phyloP scores from a whole-genome alignment of 2,329 filamentous ascomycete species.

The Neophaeococcomyces mojaviensis region DNA sequence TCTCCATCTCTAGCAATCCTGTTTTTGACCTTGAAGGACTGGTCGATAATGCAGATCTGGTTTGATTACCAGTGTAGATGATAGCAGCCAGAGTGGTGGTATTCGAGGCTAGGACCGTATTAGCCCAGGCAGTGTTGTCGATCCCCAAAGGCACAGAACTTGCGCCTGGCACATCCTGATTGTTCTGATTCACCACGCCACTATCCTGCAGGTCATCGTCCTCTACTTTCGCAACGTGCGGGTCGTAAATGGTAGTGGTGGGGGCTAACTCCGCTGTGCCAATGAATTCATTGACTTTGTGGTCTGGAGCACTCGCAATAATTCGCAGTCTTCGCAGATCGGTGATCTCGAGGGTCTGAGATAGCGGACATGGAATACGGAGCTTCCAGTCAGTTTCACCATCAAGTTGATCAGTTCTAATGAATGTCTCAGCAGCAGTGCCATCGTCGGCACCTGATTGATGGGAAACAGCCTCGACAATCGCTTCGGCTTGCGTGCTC shows the following conservation, averaged over 20 bases:
- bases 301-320: slow-evolving; percentile 82
- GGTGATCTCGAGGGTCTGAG: slow-evolving; percentile 65
- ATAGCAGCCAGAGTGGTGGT: slow-evolving; percentile 82
- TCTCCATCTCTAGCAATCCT: slow-evolving; percentile 87
- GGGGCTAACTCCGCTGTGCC: slow-evolving; percentile 75
- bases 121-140: slow-evolving; percentile 98
- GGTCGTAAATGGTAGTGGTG: slow-evolving; percentile 39
- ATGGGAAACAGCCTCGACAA: slow-evolving; percentile 27
- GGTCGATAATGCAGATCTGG: slow-evolving; percentile 86
- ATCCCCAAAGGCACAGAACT: slow-evolving; percentile 69
- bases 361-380: slow-evolving; percentile 75
- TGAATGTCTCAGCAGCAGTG: slow-evolving; percentile 73
- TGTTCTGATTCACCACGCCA: slow-evolving; percentile 10
- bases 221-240: slow-evolving; percentile 31
- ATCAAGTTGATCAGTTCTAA: slow-evolving; percentile 92
- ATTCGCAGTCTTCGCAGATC: slow-evolving; percentile 63
- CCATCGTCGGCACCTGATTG: slow-evolving; percentile 15
- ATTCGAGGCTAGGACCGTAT: slow-evolving; percentile 91
- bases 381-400: slow-evolving; percentile 99
- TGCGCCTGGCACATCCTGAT: slow-evolving; percentile 18
- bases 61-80: slow-evolving; percentile 90
- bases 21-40: slow-evolving; percentile 88
- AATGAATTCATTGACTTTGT: slow-evolving; percentile 87
- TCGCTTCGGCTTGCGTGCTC: slow-evolving; percentile 57
- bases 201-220: slow-evolving; percentile 10